Base-by-base conservation (phyloP, 345 rosid species). In the Populus ilicifolia region DNA sequence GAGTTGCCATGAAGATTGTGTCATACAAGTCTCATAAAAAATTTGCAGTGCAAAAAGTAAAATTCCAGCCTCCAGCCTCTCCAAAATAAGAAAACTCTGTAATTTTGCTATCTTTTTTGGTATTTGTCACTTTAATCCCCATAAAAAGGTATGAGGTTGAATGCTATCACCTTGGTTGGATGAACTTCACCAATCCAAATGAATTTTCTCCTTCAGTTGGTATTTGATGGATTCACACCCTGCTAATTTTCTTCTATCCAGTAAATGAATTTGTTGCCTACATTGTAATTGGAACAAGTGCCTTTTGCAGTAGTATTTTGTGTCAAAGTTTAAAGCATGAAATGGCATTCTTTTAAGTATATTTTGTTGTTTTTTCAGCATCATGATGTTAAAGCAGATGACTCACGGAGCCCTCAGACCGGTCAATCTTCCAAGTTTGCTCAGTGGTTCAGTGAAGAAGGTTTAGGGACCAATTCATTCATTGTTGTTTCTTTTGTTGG, bases 361-460 rank as follows among this genome's bases (percentile, higher is more conserved):
- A 36, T 61, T 75, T 70, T 78, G 17, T 75, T 76, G 63, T 65
- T 72, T 63, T 72, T 87, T 69, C 81, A 92, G 97, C 88, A 78
- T 50, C 83, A 82, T 54, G 87, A 80, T 75, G 73, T 72, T 73
- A 87, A 89, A 80, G 85, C 75, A 75, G 93, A 88, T 71, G 94
- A 85, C 56, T 56, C 67, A 18, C 69, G 61, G 85, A 86, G 80
- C 78, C 80, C 91, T 73, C 87, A 72, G 50, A 68, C 63, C 30
- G 83, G 76, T 72, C 88, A 87, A 48, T 92, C 97, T 83, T 96
- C 99, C 74, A 96, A 89, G 86, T 96, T 96, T 78, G 95, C 95
- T 70, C 90, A 83, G 77, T 90, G 93, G 87, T 96, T 96, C 87
- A 77, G 84, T 70, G 97, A 96, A 87, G 97, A 90, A 86, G 99